A percentile compares a stretch with the other conserved stretches of the same genome.
Evolutionary conservation across 2,329 filamentous ascomycete genomes (phyloP).

Genomic region (Bertia moriformis): DNA sequence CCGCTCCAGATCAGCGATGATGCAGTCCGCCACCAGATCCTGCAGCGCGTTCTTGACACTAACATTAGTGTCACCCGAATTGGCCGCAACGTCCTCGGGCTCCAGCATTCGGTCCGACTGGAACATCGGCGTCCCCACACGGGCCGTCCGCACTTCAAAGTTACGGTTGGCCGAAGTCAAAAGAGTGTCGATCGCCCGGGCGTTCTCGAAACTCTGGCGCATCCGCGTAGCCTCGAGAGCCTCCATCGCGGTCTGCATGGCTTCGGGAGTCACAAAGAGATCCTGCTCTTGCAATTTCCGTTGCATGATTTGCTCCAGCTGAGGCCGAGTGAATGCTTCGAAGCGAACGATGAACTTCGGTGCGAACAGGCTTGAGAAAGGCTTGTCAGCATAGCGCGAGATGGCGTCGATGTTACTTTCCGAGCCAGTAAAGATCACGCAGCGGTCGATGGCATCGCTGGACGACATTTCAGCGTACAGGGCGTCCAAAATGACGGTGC

Average conservation of each 20-base stretch:
- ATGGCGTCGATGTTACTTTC: neutral
- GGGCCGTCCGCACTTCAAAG: too few species aligned
- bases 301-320: neutral
- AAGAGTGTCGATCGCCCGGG: neutral
- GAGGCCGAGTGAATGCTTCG: neutral
- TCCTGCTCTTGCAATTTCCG: neutral
- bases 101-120: too few species aligned
- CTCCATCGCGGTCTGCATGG: neutral
- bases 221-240: neutral
- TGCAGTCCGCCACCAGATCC: neutral
- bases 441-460: neutral
- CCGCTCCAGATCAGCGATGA: slow-evolving; percentile 24
- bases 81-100: too few species aligned
- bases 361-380: neutral
- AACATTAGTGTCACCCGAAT: too few species aligned
- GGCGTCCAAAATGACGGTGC: too few species aligned
- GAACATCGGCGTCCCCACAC: too few species aligned
- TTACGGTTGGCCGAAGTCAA: too few species aligned
- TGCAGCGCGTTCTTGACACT: too few species aligned
- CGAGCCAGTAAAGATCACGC: neutral
- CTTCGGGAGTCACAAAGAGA: neutral
- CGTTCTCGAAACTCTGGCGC: neutral
- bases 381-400: neutral
- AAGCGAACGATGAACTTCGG: neutral
- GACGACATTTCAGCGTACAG: slow-evolving; percentile 7